These are phyloP conservation scores for Chaetomium olivaceum DNA, from an alignment of 2,329 filamentous ascomycete genomes.

Conservation along the genomic window DNA sequence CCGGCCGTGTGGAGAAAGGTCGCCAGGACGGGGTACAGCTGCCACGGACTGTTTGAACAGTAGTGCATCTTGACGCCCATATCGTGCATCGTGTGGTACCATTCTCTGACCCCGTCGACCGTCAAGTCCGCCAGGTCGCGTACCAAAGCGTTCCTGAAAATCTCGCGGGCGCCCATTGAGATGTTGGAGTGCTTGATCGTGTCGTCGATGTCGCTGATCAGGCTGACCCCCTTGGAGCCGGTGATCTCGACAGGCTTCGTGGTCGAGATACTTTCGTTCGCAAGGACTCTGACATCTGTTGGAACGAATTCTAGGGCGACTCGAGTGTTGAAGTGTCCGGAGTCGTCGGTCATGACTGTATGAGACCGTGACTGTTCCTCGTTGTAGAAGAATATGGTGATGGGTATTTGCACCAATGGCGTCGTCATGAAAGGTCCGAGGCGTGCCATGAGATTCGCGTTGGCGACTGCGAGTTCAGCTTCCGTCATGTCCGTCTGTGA, in stretches of 20 bases:
- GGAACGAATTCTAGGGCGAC: constrained; percentile 86
- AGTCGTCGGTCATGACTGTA: constrained; percentile 81
- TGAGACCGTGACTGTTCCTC: constrained; percentile 77
- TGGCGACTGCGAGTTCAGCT: constrained; percentile 75
- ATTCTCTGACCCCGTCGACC: constrained; percentile 83
- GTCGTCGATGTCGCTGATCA: constrained; percentile 98
- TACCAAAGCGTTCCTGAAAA: constrained; percentile 94
- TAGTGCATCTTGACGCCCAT: constrained; percentile 92
- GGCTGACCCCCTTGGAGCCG: constrained; percentile 75
- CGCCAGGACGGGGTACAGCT: constrained; percentile 85
- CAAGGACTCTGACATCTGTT: constrained; percentile 83
- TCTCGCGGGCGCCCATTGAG: constrained; percentile 80
- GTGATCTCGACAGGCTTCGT: constrained; percentile 77
- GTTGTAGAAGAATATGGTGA: constrained; percentile 96
- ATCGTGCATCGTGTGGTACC: constrained; percentile 76
- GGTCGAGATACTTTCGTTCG: constrained; percentile 79
- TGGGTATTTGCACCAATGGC: constrained; percentile 71
- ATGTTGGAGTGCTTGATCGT: constrained; percentile 97
- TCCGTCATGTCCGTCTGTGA: constrained; percentile 62
- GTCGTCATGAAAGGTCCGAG: constrained; percentile 88
- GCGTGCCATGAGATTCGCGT: constrained; percentile 83
- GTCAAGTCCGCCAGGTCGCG: constrained; percentile 79
- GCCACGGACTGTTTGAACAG: constrained; percentile 99
- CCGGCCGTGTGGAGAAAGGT: constrained; percentile 80
- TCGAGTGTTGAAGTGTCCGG: constrained; percentile 82